Evolutionary conservation across 2,329 filamentous ascomycete species (phyloP), one percentile per base, ranked within the genome.

Genomic region (Aureobasidium sp.): DNA sequence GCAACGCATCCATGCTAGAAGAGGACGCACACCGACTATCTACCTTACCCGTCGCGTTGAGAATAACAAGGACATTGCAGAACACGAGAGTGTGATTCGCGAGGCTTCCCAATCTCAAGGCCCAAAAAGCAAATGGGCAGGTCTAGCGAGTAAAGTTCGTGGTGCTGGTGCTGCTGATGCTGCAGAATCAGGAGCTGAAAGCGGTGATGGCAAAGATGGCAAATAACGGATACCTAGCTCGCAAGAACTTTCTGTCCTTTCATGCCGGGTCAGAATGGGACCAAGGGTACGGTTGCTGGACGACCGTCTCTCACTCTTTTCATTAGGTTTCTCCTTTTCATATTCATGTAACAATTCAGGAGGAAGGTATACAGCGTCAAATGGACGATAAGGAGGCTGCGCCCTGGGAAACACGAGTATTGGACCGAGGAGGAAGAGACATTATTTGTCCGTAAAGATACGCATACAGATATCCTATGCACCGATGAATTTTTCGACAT

Each of bases 1-100:
- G 24, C 79, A 85, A 55, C 79, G 84, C 14, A 91, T 96, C 62
- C 70, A 79, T 25, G 68, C 72, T 58, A 64, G 70, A 57, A 63
- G 73, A 60, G 71, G 74, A 54, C 67, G 70, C 22, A 63, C 66
- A 29, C 74, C 82, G 1, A 83, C 76, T 16, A 74, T 87, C 14
- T 86, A 84, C 55, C 68, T 77, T 11, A 76, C 71, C 0, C 67
- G 74, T 11, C 67, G 74, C 27, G 74, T 77, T 22, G 74, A 78
- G 53, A 69, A 73, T 50, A 64, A 67, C 7, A 68, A 70, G 50
- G 65, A 66, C 21, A 65, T 72, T 7, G 53, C 62, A n/a, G 57
- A 61, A 11, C 60, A 66, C 38, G 59, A 60, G 22, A 62, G 55
- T 50, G 62, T 68, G 19, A 55, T 63, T 4, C 44, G 41, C 12